phyloP scores from a whole-genome alignment of 2,329 filamentous ascomycete genomes.

The Pseudogymnoascus destructans region DNA sequence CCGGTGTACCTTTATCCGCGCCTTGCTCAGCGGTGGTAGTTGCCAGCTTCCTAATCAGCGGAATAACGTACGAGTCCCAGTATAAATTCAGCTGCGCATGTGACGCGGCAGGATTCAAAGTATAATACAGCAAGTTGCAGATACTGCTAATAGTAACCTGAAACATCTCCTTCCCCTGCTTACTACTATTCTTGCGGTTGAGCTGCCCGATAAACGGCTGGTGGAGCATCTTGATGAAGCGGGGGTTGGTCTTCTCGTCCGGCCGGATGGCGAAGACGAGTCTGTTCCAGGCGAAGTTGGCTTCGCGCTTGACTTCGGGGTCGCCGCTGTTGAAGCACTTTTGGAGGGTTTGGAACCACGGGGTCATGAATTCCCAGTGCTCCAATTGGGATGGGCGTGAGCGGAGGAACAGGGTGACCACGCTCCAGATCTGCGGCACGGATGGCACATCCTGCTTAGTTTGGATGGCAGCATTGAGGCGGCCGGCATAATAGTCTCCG shows the following conservation, averaged over 20 bases:
- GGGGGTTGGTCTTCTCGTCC: slow-evolving; percentile 41
- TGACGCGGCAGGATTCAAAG: slow-evolving; percentile 57
- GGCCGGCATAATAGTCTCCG: slow-evolving; percentile 53
- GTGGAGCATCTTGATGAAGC: slow-evolving; percentile 49
- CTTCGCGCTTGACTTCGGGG: slow-evolving; percentile 54
- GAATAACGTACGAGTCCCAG: slow-evolving; percentile 65
- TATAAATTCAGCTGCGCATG: slow-evolving; percentile 55
- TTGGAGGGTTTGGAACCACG: slow-evolving; percentile 70
- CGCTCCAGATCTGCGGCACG: slow-evolving; percentile 83
- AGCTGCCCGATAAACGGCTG: slow-evolving; percentile 58
- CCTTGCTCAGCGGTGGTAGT: slow-evolving; percentile 26
- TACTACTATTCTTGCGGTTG: slow-evolving; percentile 46
- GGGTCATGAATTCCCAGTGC: slow-evolving; percentile 57
- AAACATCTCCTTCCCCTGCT: slow-evolving; percentile 44
- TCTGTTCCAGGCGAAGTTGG: slow-evolving; percentile 75
- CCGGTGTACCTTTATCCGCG: neutral
- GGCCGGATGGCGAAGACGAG: slow-evolving; percentile 63
- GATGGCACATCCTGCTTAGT: slow-evolving; percentile 46
- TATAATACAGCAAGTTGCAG: slow-evolving; percentile 72
- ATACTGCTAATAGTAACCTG: slow-evolving; percentile 53
- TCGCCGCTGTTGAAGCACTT: slow-evolving; percentile 74
- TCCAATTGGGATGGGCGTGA: slow-evolving; percentile 43
- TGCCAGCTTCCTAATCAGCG: slow-evolving; percentile 45
- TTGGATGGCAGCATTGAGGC: slow-evolving; percentile 56
- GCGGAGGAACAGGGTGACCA: slow-evolving; percentile 65